Evolutionary conservation across 208 protist species (phyloP).

Genomic region (Lotmaria passim): DNA sequence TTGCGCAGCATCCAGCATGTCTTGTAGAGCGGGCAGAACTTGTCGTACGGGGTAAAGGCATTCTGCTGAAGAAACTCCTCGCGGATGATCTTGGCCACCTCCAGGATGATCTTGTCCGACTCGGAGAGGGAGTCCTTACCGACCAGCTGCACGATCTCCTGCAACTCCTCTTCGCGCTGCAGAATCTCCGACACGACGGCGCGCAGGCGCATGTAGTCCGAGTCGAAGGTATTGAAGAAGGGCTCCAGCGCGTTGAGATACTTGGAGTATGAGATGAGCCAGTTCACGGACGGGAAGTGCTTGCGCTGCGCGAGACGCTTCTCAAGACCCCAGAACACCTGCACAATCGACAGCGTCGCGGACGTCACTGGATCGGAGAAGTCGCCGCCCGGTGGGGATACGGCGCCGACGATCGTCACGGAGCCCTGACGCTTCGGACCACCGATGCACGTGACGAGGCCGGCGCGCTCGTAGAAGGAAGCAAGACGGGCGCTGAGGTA

Average conservation of each 20-base stretch:
- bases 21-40: constrained; percentile 98
- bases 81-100: constrained; percentile 99
- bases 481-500: constrained; percentile 99
- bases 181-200: constrained; percentile 96
- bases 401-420: constrained; percentile 99
- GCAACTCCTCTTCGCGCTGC: constrained; percentile 99
- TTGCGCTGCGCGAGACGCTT: constrained; percentile 99
- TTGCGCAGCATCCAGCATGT: constrained; percentile 98
- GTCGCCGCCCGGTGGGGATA: constrained; percentile 99
- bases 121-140: constrained; percentile 99
- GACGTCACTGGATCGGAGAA: constrained; percentile 99
- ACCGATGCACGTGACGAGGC: constrained; percentile 96
- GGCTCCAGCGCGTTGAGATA: constrained; percentile 97
- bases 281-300: constrained; percentile 99
- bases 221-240: constrained; percentile 97
- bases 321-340: constrained; percentile 99
- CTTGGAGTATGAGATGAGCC: constrained; percentile 99
- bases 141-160: constrained; percentile 99
- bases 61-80: constrained; percentile 99
- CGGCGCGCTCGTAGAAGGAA: constrained; percentile 99
- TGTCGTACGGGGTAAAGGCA: constrained; percentile 98
- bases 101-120: constrained; percentile 99
- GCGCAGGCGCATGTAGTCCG: constrained; percentile 96
- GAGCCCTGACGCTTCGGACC: constrained; percentile 96
- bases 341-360: constrained; percentile 99